phyloP scores from a whole-genome alignment of 768 basidiomycete genomes.

The Lanmaoa rubissima region DNA sequence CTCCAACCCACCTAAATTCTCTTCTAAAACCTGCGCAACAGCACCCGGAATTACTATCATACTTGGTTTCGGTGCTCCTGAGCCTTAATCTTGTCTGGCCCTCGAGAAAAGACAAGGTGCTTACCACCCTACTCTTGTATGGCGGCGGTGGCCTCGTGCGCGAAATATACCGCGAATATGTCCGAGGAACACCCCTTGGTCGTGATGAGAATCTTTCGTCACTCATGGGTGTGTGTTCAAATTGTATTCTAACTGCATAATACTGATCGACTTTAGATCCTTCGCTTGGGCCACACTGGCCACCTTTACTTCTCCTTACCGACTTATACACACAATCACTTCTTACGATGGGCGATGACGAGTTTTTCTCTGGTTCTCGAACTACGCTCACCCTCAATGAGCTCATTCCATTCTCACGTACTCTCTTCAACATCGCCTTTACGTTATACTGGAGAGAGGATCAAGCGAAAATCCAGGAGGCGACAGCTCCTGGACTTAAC shows the following conservation, averaged over 20 bases:
- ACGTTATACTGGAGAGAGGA: constrained; percentile 66
- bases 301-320: constrained; percentile 70
- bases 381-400: constrained; percentile 87
- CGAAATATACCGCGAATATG: constrained; percentile 69
- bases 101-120: constrained; percentile 50
- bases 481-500: constrained; percentile 40
- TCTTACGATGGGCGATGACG: constrained; percentile 93
- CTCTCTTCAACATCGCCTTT: constrained; percentile 83
- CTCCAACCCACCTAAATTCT: constrained; percentile 50
- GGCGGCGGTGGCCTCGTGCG: constrained; percentile 64
- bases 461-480: constrained; percentile 36
- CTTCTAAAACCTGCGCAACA: constrained; percentile 48
- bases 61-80: constrained; percentile 58
- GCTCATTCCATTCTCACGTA: constrained; percentile 67
- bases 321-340: constrained; percentile 84
- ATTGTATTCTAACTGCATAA: neutral
- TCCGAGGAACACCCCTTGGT: constrained; percentile 62
- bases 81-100: constrained; percentile 63
- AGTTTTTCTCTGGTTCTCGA: constrained; percentile 75
- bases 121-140: constrained; percentile 51
- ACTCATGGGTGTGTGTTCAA: constrained; percentile 38
- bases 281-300: constrained; percentile 50
- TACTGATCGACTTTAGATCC: constrained; percentile 38
- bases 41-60: constrained; percentile 38
- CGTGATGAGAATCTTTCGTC: constrained; percentile 44